These are phyloP conservation scores for Zygosaccharomyces kombuchaensis DNA, from an alignment of 805 yeast species.

Conservation along the genomic window DNA sequence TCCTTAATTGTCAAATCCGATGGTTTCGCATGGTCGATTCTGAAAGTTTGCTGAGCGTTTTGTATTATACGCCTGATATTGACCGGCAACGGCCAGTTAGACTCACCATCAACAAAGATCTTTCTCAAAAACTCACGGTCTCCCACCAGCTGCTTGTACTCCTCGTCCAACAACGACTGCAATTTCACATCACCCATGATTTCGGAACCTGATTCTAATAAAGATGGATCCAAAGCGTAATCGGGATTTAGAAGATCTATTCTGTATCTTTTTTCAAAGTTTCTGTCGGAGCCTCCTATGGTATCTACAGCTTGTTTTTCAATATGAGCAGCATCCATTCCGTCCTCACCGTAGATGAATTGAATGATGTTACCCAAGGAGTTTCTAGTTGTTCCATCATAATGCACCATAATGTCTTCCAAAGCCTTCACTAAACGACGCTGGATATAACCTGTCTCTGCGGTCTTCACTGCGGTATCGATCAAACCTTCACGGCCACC, in stretches of 20 bases:
- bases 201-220: constrained; percentile 85
- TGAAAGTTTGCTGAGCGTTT: constrained; percentile 96
- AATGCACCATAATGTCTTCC: constrained; percentile 96
- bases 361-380: constrained; percentile 95
- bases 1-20: constrained; percentile 85
- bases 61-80: constrained; percentile 94
- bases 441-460: constrained; percentile 97
- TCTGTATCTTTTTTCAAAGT: constrained; percentile 79
- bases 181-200: constrained; percentile 83
- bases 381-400: constrained; percentile 97
- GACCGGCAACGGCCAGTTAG: constrained; percentile 96
- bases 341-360: constrained; percentile 98
- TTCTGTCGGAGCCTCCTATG: constrained; percentile 83
- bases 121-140: constrained; percentile 81
- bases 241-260: constrained; percentile 78
- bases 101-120: constrained; percentile 90
- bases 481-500: constrained; percentile 99
- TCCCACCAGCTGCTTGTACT: constrained; percentile 66
- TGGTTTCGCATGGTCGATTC: constrained; percentile 83
- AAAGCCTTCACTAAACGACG: constrained; percentile 95
- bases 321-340: constrained; percentile 96
- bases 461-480: constrained; percentile 99
- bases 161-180: constrained; percentile 77
- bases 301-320: constrained; percentile 95
- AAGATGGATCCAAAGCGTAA: constrained; percentile 58